These are phyloP conservation scores for Xylaria sp. DNA, from an alignment of 2,329 filamentous ascomycete genomes.

Conservation along the genomic window DNA sequence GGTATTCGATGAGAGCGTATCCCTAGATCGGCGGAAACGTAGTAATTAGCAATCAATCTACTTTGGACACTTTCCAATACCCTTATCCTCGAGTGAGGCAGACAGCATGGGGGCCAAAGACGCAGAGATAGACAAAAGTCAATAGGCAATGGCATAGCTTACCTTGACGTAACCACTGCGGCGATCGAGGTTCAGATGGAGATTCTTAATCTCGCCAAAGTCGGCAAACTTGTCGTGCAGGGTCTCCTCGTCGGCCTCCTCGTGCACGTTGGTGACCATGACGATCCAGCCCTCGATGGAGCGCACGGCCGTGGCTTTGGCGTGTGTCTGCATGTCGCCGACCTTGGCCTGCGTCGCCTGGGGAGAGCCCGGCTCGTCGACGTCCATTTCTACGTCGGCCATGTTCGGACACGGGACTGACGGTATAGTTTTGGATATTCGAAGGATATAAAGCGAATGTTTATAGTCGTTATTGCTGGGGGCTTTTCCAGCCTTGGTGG, in stretches of 20 bases:
- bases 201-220: slow-evolving; percentile 86
- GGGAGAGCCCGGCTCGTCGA: slow-evolving; percentile 61
- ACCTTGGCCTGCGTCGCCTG: slow-evolving; percentile 58
- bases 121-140: not conserved
- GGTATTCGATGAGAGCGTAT: slow-evolving; percentile 86
- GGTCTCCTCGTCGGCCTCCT: slow-evolving; percentile 86
- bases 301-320: slow-evolving; percentile 81
- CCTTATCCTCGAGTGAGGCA: not conserved
- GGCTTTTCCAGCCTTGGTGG: slow-evolving; percentile 1
- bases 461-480: not conserved
- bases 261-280: slow-evolving; percentile 86
- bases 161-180: slow-evolving; percentile 90
- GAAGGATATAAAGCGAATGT: not conserved
- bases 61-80: not conserved
- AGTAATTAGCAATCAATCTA: slow-evolving; percentile 16
- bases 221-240: slow-evolving; percentile 85
- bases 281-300: slow-evolving; percentile 93
- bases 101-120: not conserved
- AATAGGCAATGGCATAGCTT: slow-evolving; percentile 34
- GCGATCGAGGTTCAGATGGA: slow-evolving; percentile 84
- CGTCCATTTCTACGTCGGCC: slow-evolving; percentile 69
- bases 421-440: not conserved
- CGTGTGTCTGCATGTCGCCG: slow-evolving; percentile 76
- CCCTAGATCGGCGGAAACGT: slow-evolving; percentile 63
- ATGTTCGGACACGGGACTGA: slow-evolving; percentile 49